Conservation (phyloP, 768 basidiomycete species). For the Tricholoma furcatifolium region DNA sequence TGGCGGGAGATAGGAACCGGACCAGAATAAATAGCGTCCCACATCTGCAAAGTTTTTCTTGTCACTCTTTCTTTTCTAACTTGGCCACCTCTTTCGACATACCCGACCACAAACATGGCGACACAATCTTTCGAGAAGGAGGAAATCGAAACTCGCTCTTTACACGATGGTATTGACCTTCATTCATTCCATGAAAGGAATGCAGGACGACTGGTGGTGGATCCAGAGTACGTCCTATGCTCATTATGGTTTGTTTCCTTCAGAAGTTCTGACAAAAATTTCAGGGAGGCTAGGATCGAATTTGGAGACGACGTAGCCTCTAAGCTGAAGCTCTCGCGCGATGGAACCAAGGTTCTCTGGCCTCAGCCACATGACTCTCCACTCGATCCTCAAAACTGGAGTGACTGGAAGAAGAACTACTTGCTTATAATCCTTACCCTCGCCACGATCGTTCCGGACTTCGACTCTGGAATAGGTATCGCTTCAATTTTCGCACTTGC, state of each 20-base stretch:
- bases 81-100: background rate
- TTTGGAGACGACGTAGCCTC: conserved; percentile 52
- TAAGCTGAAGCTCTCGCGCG: conserved; percentile 47
- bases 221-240: conserved; percentile 44
- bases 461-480: conserved; percentile 59
- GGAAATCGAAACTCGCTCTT: background rate
- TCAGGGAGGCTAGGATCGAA: conserved; percentile 53
- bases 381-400: conserved; percentile 43
- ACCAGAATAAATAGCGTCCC: too few species aligned
- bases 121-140: conserved; percentile 10
- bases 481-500: conserved; percentile 58
- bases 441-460: conserved; percentile 61
- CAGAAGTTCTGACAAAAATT: background rate
- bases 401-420: conserved; percentile 42
- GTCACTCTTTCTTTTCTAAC: too few species aligned
- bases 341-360: conserved; percentile 58
- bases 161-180: conserved; percentile 25
- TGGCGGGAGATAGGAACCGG: too few species aligned
- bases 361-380: conserved; percentile 50
- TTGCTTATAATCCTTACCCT: conserved; percentile 53
- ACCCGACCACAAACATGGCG: conserved; percentile 10
- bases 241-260: background rate
- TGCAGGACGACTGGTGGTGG: conserved; percentile 57
- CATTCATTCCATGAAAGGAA: conserved; percentile 46
- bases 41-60: too few species aligned